Base-by-base conservation (phyloP, 2,329 filamentous ascomycete genomes). In the Ilyonectria sp. region DNA sequence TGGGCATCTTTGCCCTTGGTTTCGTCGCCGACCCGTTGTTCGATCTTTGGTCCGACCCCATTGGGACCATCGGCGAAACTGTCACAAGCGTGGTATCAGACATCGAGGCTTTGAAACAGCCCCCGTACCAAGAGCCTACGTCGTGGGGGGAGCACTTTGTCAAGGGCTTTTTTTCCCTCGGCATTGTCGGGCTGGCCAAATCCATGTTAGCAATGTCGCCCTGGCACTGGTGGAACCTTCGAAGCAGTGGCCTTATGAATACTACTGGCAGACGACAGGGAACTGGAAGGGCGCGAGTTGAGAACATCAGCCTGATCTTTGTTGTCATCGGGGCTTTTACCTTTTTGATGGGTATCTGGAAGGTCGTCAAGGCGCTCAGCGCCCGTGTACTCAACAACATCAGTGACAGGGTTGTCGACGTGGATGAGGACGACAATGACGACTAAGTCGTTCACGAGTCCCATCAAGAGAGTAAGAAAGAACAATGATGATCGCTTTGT, bases 21-120 rank as follows among this genome's bases (percentile, higher is more conserved):
- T 98, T 98, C 76, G 82, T 98, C 71, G 95, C 95, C 67, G 95
- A 98, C 80, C 95, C 95, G 1, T 94, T 98, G 67, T 92, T 98
- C 79, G 93, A 94, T 74, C 83, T 97, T 31, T 97, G 95, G 84
- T 82, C 95, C 61, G 94, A 97, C 76, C 94, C 94, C 0, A 82
- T 90, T 63, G 89, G 90, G 57, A 89, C 89, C 11, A 84, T 92
- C 56, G 79, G 83, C 37, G 86, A 87, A 23, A 82, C 86, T 46
- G 82, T 90, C 29, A 82, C 85, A 31, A 83, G 80, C 56, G 79
- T 83, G 67, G 80, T 77, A 76, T 82, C 82, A 37, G 84, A 84
- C 47, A 75, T 81, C 46, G 81, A 85, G 44, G 80, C 77, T 21
- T 53, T 75, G 47, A 74, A 75, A 23, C 71, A 76, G 40, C 68